Evolutionary conservation across 352 stramenopile species (phyloP), one percentile per base, ranked within the genome.

Genomic region (Phytopythium litorale): DNA sequence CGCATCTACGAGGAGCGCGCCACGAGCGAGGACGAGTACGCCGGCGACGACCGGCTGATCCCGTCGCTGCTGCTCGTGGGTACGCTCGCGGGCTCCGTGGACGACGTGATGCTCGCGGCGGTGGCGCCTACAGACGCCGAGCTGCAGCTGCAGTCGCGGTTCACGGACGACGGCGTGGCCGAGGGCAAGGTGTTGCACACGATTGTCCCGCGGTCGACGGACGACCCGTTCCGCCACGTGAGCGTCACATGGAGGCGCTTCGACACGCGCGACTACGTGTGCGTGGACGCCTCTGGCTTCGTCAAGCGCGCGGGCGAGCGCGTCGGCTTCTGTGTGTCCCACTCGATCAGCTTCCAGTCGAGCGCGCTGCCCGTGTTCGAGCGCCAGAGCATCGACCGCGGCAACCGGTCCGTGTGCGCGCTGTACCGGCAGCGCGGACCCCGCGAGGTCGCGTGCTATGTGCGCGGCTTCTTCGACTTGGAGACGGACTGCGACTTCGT

Each of bases 181-280:
- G 75, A 87, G 60, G 73, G 67, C 46, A 80, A 78, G 60, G 70
- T 91, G 61, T 59, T 91, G 67, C 71, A 81, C 56, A 73, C 78
- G 35, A 63, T 89, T 18, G 62, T 73, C 52, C 57, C 52, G 2
- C 79, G 79, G 8, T 81, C 63, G 5, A 43, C 62, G 15, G 58
- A 67, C 21, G 73, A 81, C 11, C 81, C 81, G 54, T 89, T 91
- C 65, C 65, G 72, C 5, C 70, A 81, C 48, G 62, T 89, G 19
- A 71, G 77, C 9, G 60, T 91, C 68, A 89, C 86, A 68, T 89
- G 76, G 78, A 49, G 78, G 23, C 61, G 85, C 28, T 72, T 75
- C 21, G 71, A 78, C 58, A 66, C 76, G 35, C 65, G 73, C 38
- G 79, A 89, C 67, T 78, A 81, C 45, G 72, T 89, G 15, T 86